Conservation (phyloP, 371 early-diverging fungal species). For the Lichtheimia ornata region DNA sequence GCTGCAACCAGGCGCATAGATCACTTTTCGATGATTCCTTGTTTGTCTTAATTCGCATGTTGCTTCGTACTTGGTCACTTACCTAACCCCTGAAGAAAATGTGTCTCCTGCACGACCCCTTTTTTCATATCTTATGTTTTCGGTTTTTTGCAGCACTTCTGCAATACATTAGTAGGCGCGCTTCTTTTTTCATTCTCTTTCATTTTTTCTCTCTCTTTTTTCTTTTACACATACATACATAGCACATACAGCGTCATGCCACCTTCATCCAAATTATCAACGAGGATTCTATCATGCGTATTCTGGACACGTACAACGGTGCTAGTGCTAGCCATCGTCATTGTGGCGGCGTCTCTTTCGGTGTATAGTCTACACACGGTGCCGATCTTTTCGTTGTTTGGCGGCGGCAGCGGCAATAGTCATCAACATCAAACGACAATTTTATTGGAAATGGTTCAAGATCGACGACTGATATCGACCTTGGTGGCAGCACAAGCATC, state of each 20-base stretch:
- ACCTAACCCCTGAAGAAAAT: background rate
- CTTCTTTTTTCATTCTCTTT: background rate
- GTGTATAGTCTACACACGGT: conserved; percentile 28
- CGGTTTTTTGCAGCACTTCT: too few species aligned
- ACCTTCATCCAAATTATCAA: background rate
- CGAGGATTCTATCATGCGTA: conserved; percentile 16
- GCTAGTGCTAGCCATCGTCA: conserved; percentile 26
- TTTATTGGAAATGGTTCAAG: conserved; percentile 33
- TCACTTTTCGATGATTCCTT: too few species aligned
- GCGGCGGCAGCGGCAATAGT: background rate
- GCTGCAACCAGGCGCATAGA: too few species aligned
- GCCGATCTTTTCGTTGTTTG: conserved; percentile 18
- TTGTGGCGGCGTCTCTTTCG: conserved; percentile 31
- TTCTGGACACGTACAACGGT: conserved; percentile 24
- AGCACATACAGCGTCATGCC: background rate
- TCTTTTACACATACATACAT: conserved; percentile 17
- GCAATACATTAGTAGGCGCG: background rate
- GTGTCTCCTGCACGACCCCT: conserved; percentile 1
- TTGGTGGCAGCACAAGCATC: conserved; percentile 49
- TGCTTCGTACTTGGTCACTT: too few species aligned
- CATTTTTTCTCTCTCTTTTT: conserved; percentile 5
- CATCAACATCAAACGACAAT: background rate
- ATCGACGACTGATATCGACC: conserved; percentile 45
- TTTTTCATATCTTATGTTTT: background rate
- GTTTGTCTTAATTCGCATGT: too few species aligned